Evolutionary conservation across 345 rosid species (phyloP).

Genomic region (Euphorbia peplus): DNA sequence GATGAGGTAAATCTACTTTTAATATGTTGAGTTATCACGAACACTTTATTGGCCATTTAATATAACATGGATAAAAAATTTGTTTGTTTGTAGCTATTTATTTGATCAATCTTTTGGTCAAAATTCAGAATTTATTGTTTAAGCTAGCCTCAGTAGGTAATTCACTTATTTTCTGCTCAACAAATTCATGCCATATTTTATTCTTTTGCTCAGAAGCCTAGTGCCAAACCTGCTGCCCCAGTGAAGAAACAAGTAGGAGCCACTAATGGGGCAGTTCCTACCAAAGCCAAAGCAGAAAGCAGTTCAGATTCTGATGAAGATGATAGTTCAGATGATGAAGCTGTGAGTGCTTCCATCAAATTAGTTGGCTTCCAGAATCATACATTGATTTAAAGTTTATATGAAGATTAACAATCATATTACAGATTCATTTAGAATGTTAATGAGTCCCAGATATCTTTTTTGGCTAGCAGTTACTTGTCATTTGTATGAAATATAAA

Average conservation of each 20-base stretch:
- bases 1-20: conserved; percentile 5
- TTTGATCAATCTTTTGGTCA: not conserved
- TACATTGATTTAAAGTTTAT: not conserved
- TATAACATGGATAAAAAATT: too few species aligned
- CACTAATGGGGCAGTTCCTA: not conserved
- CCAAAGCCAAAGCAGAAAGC: not conserved
- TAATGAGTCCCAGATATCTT: not conserved
- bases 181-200: too few species aligned
- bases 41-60: not conserved
- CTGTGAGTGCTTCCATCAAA: conserved; percentile 4
- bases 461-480: too few species aligned
- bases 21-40: not conserved
- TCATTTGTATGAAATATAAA: not conserved
- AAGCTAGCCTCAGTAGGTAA: not conserved
- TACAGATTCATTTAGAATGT: not conserved
- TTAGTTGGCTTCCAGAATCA: not conserved
- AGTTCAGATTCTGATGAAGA: not conserved
- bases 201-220: not conserved
- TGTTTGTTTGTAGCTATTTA: not conserved
- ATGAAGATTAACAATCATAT: not conserved
- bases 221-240: not conserved
- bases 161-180: not conserved
- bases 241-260: conserved; percentile 10
- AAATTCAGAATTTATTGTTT: too few species aligned
- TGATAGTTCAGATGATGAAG: conserved; percentile 18